Conservation (phyloP, 768 basidiomycete species). For the Termitomyces sp. region DNA sequence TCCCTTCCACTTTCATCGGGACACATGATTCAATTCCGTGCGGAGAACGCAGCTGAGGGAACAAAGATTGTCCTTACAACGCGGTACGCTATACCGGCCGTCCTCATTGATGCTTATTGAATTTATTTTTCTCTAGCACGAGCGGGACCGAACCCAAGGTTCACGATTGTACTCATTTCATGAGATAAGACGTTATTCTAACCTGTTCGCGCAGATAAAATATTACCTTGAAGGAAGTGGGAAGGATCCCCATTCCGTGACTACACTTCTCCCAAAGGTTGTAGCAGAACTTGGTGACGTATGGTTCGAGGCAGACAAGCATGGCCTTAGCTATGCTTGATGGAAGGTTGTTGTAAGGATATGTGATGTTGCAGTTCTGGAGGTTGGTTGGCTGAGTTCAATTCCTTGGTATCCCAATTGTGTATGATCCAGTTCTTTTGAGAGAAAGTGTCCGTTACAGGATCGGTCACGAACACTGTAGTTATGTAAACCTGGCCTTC, state of each 20-base stretch:
- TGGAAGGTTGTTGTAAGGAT: not conserved
- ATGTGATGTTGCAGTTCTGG: too few species aligned
- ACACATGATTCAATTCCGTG: conserved; percentile 84
- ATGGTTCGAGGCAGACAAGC: conserved; percentile 68
- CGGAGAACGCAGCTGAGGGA: conserved; percentile 34
- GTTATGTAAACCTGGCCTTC: conserved; percentile 22
- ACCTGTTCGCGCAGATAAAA: conserved; percentile 58
- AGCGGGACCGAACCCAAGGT: conserved; percentile 91
- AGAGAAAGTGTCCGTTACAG: too few species aligned
- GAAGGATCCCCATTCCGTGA: conserved; percentile 42
- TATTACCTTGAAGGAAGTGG: conserved; percentile 86
- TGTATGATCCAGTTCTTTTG: too few species aligned
- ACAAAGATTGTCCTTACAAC: conserved; percentile 65
- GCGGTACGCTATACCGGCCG: conserved; percentile 38
- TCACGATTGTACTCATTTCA: not conserved
- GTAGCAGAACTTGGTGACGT: conserved; percentile 55
- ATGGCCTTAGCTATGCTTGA: conserved; percentile 15
- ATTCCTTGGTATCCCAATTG: too few species aligned
- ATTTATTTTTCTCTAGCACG: conserved; percentile 38
- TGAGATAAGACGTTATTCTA: conserved; percentile 10
- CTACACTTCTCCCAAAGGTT: conserved; percentile 46
- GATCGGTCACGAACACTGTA: too few species aligned
- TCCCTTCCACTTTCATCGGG: conserved; percentile 69
- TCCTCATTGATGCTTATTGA: not conserved
- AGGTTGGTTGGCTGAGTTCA: too few species aligned